Conservation (phyloP, 805 yeast genomes). For the Ogataea zsoltii region DNA sequence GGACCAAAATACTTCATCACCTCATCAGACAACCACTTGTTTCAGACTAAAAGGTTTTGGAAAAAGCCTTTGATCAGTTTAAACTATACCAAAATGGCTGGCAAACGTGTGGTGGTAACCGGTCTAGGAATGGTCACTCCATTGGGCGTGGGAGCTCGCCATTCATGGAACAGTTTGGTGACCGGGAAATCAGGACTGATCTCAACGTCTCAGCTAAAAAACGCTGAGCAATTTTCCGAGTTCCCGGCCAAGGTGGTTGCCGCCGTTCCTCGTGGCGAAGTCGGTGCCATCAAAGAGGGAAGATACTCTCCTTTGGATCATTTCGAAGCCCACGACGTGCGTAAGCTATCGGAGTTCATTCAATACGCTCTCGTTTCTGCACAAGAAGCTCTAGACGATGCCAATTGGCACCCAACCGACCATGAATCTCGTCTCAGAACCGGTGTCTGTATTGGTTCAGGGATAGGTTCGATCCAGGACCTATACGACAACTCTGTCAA, state of each 20-base stretch:
- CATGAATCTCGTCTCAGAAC: constrained; percentile 39
- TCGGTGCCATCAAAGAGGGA: constrained; percentile 36
- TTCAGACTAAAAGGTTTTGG: too few species aligned
- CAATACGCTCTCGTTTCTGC: constrained; percentile 82
- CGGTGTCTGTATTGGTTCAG: constrained; percentile 91
- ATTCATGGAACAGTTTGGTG: constrained; percentile 56
- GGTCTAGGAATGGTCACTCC: constrained; percentile 90
- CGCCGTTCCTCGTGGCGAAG: constrained; percentile 49
- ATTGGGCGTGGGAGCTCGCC: constrained; percentile 65
- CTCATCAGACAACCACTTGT: too few species aligned
- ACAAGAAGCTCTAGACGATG: constrained; percentile 71
- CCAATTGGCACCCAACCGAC: constrained; percentile 49
- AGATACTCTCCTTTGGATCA: constrained; percentile 56
- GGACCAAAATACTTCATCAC: too few species aligned
- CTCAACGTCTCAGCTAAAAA: constrained; percentile 48
- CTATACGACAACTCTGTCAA: constrained; percentile 61
- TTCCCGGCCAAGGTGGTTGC: constrained; percentile 80
- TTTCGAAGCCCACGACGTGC: constrained; percentile 46
- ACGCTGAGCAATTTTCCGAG: constrained; percentile 46
- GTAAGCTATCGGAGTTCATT: constrained; percentile 69
- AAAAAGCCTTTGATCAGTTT: too few species aligned
- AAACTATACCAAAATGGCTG: constrained; percentile 16
- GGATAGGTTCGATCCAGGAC: constrained; percentile 86
- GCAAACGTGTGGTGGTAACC: constrained; percentile 79
- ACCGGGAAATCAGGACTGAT: constrained; percentile 57